Conservation (phyloP, 352 stramenopile species). For the Pythium aphanidermatum region DNA sequence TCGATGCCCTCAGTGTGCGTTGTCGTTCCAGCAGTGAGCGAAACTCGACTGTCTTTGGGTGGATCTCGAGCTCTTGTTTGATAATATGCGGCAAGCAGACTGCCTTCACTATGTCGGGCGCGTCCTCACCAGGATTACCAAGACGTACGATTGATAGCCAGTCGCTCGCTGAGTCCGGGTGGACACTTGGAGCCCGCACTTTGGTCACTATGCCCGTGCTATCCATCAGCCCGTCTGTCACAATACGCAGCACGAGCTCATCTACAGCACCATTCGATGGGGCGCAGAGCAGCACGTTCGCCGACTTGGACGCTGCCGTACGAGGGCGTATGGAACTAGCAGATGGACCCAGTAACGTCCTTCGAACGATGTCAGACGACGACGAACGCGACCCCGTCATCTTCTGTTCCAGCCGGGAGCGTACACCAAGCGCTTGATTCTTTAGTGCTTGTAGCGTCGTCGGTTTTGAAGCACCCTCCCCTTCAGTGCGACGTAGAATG, state of each 20-base stretch:
- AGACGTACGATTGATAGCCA: conserved; percentile 76
- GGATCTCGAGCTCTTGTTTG: conserved; percentile 70
- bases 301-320: conserved; percentile 26
- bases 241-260: conserved; percentile 83
- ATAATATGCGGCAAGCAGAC: conserved; percentile 80
- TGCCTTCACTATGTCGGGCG: conserved; percentile 58
- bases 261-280: conserved; percentile 90
- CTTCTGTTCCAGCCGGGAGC: conserved; percentile 66
- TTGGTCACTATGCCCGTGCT: conserved; percentile 35
- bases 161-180: conserved; percentile 37
- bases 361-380: conserved; percentile 32
- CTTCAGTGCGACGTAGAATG: conserved; percentile 49
- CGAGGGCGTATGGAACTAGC: conserved; percentile 10
- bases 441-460: conserved; percentile 66
- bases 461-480: conserved; percentile 21
- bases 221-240: conserved; percentile 77
- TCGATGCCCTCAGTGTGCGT: conserved; percentile 49
- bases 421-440: conserved; percentile 37
- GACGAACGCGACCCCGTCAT: conserved; percentile 21
- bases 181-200: conserved; percentile 65
- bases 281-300: conserved; percentile 81
- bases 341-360: conserved; percentile 35
- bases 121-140: conserved; percentile 71
- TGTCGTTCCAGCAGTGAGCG: conserved; percentile 57
- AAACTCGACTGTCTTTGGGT: conserved; percentile 73